Evolutionary conservation across 192 early-diverging fungal genomes (phyloP).

Genomic region (Podila minutissima): DNA sequence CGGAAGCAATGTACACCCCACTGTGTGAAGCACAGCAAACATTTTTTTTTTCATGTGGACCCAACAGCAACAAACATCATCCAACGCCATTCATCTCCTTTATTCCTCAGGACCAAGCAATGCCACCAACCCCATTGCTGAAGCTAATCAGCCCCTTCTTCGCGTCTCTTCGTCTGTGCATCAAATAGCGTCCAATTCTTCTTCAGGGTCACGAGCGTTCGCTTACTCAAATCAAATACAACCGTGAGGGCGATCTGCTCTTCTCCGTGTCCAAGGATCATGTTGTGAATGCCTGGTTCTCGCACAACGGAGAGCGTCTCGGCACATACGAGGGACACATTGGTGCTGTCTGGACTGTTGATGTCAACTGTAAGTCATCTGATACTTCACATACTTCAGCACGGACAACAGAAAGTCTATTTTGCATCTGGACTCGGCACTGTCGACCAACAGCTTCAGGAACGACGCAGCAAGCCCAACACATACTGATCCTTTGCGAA

Average conservation of each 20-base stretch:
- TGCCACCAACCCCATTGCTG: too few species aligned
- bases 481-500: too few species aligned
- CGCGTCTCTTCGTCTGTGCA: neutral
- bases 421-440: too few species aligned
- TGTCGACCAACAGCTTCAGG: too few species aligned
- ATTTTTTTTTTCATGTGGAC: too few species aligned
- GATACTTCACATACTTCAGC: neutral
- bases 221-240: conserved; percentile 98
- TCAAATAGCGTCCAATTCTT: conserved; percentile 86
- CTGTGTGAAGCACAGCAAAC: too few species aligned
- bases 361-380: conserved; percentile 78
- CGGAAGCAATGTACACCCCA: too few species aligned
- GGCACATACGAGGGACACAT: conserved; percentile 94
- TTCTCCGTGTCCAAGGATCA: conserved; percentile 97
- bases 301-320: conserved; percentile 97
- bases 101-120: too few species aligned
- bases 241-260: conserved; percentile 96
- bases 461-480: too few species aligned
- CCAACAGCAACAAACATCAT: too few species aligned
- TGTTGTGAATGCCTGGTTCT: conserved; percentile 94
- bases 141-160: neutral
- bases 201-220: conserved; percentile 97
- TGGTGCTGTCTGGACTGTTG: conserved; percentile 95
- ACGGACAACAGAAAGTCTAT: neutral
- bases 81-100: too few species aligned